Conservation (phyloP, 495 filamentous ascomycete genomes). For the Aspergillus sclerotiicarbonarius region DNA sequence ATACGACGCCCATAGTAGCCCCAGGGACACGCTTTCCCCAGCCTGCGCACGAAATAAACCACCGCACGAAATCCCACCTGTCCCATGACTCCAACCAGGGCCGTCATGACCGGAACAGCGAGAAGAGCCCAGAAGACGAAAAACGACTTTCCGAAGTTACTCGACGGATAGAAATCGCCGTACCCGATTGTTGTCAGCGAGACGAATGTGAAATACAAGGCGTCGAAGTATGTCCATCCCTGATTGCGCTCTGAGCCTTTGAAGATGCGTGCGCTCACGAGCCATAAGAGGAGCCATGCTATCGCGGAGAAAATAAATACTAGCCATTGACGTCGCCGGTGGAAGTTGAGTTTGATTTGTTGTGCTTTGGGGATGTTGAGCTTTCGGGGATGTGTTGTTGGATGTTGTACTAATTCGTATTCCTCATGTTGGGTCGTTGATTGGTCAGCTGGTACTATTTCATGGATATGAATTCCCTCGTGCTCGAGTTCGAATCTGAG, state of each 20-base stretch:
- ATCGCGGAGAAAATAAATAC: conserved; percentile 66
- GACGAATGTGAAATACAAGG: conserved; percentile 78
- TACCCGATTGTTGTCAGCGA: conserved; percentile 84
- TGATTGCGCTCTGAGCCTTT: conserved; percentile 52
- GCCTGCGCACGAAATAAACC: neutral
- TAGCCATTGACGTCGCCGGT: neutral
- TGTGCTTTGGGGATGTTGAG: neutral
- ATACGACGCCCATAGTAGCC: neutral
- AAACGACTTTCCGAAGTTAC: conserved; percentile 71
- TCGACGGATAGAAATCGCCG: conserved; percentile 69
- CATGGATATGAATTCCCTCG: conserved; percentile 66
- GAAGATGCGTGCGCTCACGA: conserved; percentile 76
- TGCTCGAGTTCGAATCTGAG: conserved; percentile 53
- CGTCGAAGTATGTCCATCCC: conserved; percentile 76
- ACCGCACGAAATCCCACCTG: neutral
- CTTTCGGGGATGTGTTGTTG: neutral
- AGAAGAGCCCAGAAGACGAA: conserved; percentile 90
- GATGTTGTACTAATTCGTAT: conserved; percentile 17
- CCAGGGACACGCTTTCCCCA: neutral
- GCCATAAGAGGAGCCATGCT: conserved; percentile 54
- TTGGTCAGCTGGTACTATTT: conserved; percentile 39
- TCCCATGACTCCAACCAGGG: conserved; percentile 80
- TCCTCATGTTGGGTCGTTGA: neutral
- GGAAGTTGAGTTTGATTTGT: neutral
- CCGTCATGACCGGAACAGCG: conserved; percentile 77